These are phyloP conservation scores for Wickerhamomyces chaumierensis DNA, from an alignment of 805 yeast species.

Conservation along the genomic window DNA sequence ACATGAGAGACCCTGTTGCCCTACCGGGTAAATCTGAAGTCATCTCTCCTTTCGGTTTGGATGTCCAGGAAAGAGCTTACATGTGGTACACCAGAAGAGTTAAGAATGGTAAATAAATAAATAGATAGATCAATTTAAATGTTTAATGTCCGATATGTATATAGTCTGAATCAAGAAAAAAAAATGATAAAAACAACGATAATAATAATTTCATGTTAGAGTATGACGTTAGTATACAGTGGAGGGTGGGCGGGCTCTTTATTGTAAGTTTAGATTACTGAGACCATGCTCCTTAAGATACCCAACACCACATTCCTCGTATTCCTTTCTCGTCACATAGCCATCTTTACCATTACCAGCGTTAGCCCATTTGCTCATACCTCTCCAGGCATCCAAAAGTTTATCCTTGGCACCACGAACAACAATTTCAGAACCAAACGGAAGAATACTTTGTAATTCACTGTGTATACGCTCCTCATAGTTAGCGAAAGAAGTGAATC, in stretches of 20 bases:
- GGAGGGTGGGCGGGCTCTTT: too few species aligned
- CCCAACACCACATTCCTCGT: slow-evolving; percentile 82
- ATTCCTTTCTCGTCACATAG: slow-evolving; percentile 58
- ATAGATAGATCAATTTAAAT: too few species aligned
- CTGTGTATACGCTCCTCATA: slow-evolving; percentile 53
- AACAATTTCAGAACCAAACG: slow-evolving; percentile 48
- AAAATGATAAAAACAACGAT: too few species aligned
- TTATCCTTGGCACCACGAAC: slow-evolving; percentile 63
- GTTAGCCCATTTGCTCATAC: slow-evolving; percentile 74
- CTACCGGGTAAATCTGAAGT: slow-evolving; percentile 96
- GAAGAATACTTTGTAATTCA: slow-evolving; percentile 65
- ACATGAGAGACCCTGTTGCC: slow-evolving; percentile 92
- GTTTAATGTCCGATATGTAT: slow-evolving; percentile 9
- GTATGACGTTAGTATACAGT: too few species aligned
- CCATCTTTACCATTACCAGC: slow-evolving; percentile 28
- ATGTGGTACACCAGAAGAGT: slow-evolving; percentile 85
- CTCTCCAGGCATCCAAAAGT: slow-evolving; percentile 79
- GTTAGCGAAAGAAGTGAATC: slow-evolving; percentile 56
- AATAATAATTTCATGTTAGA: too few species aligned
- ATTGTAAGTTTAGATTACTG: slow-evolving; percentile 37
- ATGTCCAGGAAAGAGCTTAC: slow-evolving; percentile 85
- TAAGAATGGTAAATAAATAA: slow-evolving; percentile 17
- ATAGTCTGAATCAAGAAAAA: not conserved
- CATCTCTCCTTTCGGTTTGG: slow-evolving; percentile 75
- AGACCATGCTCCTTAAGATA: slow-evolving; percentile 78